Conservation (phyloP, 345 rosid genomes). For the Sisymbrium irio region DNA sequence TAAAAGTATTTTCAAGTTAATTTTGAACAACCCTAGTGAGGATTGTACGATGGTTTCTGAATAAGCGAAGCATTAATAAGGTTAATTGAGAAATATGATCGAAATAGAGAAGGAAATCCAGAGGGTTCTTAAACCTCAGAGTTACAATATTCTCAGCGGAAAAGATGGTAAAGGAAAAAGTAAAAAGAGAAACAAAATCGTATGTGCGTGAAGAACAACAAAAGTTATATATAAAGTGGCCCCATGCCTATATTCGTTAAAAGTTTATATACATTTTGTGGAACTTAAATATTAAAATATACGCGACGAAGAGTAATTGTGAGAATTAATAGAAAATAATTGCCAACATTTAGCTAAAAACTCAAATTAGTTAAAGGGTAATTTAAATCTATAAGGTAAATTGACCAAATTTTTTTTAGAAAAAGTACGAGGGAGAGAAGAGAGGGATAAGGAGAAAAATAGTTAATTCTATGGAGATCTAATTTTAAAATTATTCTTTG, state of each 20-base stretch:
- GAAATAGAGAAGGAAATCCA: neutral
- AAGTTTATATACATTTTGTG: neutral
- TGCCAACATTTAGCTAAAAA: neutral
- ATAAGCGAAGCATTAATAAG: slow-evolving; percentile 10
- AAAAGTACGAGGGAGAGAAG: too few relatives aligned
- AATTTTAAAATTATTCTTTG: too few relatives aligned
- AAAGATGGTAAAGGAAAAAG: neutral
- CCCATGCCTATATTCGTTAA: slow-evolving; percentile 1
- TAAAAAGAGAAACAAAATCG: neutral
- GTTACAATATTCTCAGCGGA: neutral
- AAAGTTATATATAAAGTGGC: neutral
- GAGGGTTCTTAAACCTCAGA: neutral
- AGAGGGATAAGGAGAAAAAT: too few relatives aligned
- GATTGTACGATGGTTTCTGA: neutral
- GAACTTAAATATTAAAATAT: neutral
- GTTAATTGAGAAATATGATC: neutral
- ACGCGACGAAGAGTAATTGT: neutral
- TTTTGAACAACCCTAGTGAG: neutral
- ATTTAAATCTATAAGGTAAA: too few relatives aligned
- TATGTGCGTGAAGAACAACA: slow-evolving; percentile 1
- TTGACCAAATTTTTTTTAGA: too few relatives aligned
- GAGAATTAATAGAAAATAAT: neutral
- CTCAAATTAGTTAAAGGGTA: neutral
- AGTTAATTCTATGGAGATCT: too few relatives aligned
- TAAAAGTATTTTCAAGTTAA: neutral